Evolutionary conservation across 305 asterid genomes (phyloP), one percentile per base, ranked within the genome.

Genomic region (Euphrasia arctica): DNA sequence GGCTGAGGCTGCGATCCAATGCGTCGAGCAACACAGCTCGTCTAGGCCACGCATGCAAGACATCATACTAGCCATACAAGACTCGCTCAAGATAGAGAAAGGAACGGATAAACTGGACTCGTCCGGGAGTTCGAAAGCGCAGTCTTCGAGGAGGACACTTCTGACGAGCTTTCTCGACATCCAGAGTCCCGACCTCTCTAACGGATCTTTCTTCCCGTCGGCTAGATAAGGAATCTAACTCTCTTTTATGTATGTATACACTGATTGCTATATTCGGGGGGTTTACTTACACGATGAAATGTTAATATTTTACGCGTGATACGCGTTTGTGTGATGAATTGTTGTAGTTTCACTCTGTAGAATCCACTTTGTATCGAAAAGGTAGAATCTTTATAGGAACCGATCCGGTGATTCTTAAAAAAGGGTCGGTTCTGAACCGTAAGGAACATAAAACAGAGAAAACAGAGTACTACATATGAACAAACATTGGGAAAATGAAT

Each of bases 21-120:
- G 97, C 25, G 96, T 93, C 2, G 95, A 88, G 54, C 92, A 87
- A 64, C 95, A 90, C 73, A 61, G 96, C 64, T 69, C 60, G 34
- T 75, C 91, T 4, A 79, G 98, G 79, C 97, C 98, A 60, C 86
- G 92, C 52, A 93, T 93, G 98, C 97, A 93, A 69, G 97, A 90
- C 60, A 83, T 90, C 45, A 74, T 90, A 70, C 5, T 81, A 77
- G 94, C 96, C 9, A 80, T 87, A 81, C 95, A 90, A 69, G 98
- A 90, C 5, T 91, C 97, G 3, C 69, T 69, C 66, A 93, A 90
- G 79, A 93, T 93, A 6, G 95, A 84, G 80, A 88, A 74, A 73
- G 98, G 97, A 48, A 85, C 82, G 2, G 89, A 87, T 65, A 79
- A 83, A 58, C 25, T 78, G 47, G 81, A 79, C 67, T 77, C 96